Evolutionary conservation across 352 stramenopile species (phyloP), one percentile per base, ranked within the genome.

Genomic region (Achlya hypogyna): DNA sequence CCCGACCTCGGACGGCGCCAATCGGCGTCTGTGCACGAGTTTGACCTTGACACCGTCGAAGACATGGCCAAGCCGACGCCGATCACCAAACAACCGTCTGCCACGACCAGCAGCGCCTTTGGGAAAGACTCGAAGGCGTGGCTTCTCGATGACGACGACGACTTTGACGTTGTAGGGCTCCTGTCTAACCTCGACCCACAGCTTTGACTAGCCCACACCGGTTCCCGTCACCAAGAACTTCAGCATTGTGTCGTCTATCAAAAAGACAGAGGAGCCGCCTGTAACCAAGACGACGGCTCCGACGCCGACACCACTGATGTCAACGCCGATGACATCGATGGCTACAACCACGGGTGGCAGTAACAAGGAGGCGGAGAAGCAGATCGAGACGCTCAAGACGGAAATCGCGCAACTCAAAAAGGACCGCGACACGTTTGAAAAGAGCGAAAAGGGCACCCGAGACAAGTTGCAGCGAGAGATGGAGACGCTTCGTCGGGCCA

Each of bases 81-180:
- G 45, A 42, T 40, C 10, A 72, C 65, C 38, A 42, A 52, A 25
- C 65, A 66, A 20, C 34, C 63, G 27, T 42, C 72, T 27, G 52
- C 54, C n/a, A 52, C 64, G 9, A 66, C 69, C n/a, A 60, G 68
- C 14, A 65, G 65, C 16, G 75, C 71, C 2, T 85, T 85, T 63
- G 78, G 78, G 32, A 76, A 77, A 9, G 78, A 86, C 43, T 58
- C 60, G n/a, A 72, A 76, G n/a, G 81, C 76, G 28, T 86, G 78
- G 78, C 69, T 86, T 25, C 68, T 86, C 6, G 77, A 82, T 63
- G 71, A 67, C 9, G 71, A 79, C 22, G 75, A 82, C 52, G 75
- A 82, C 27, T 56, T 56, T 56, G 49, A 56, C 8, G 31, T 56
- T 12, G 49, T 56, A 56, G 2, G 2, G 16, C 2, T 16, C 51